Evolutionary conservation across 345 rosid genomes (phyloP).

Genomic region (Cochlearia excelsa): DNA sequence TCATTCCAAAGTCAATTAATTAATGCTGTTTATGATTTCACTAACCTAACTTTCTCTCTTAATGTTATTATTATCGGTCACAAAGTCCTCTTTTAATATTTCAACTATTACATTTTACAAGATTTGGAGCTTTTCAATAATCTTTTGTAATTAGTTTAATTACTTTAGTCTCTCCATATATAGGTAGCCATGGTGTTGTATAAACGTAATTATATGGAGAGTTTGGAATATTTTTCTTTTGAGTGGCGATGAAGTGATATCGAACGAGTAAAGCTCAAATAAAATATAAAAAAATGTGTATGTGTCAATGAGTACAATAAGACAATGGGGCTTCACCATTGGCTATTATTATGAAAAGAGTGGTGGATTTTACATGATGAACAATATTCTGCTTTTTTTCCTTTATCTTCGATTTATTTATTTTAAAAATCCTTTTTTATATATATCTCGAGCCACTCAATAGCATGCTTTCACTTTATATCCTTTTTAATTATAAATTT

Average conservation of each 20-base stretch:
- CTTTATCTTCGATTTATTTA: slow-evolving; percentile 20
- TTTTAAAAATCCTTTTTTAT: not conserved
- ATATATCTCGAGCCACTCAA: slow-evolving; percentile 36
- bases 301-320: slow-evolving; percentile 29
- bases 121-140: too few relatives aligned
- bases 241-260: slow-evolving; percentile 27
- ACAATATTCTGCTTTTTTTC: slow-evolving; percentile 21
- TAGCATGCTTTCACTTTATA: slow-evolving; percentile 24
- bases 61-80: too few relatives aligned
- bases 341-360: slow-evolving; percentile 21
- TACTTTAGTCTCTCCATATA: not conserved
- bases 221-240: not conserved
- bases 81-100: too few relatives aligned
- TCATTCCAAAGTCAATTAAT: too few relatives aligned
- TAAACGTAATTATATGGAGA: not conserved
- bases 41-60: too few relatives aligned
- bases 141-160: not conserved
- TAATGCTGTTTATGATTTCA: too few relatives aligned
- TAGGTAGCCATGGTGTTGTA: not conserved
- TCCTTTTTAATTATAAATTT: not conserved
- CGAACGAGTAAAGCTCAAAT: slow-evolving; percentile 21
- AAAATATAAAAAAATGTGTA: not conserved
- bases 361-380: slow-evolving; percentile 36
- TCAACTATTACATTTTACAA: too few relatives aligned
- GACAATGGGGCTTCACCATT: slow-evolving; percentile 19